Evolutionary conservation across 345 rosid species (phyloP), one percentile per base, ranked within the genome.

Genomic region (Eucalyptus curtisii): DNA sequence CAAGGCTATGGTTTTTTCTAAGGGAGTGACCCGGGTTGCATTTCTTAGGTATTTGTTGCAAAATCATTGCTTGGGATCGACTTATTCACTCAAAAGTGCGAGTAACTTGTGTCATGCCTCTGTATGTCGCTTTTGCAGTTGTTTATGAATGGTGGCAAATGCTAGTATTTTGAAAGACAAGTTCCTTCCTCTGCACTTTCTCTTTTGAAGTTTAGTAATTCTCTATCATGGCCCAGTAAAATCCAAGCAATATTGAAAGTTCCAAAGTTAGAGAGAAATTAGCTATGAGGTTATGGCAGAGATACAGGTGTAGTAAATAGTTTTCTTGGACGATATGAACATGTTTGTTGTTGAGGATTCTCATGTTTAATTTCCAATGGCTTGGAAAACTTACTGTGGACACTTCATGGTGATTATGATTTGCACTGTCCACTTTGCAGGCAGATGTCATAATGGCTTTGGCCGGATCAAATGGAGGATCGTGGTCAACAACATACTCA

Each of bases 391-490:
- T 10, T 40, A 40, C 47, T 20, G 47, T 76, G 1, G 3, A 37
- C 45, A 71, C 44, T 71, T 37, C 82, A 76, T 76, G 42, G 25
- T 76, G 47, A 76, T 76, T 76, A 53, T 76, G 22, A 25, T 80
- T 45, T 25, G 31, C 47, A 13, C 52, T 55, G 16, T 71, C 30
- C 45, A 16, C 57, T 87, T 86, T 89, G 89, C 96, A 98, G 99
- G 99, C 98, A 37, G 99, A 98, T 89, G 94, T 95, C 88, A 98
- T 98, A 91, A 96, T 98, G 99, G 95, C 98, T 42, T 90, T 98
- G 86, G 99, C 99, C 49, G 97, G 99, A 90, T 98, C 99, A 88
- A 98, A 94, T 79, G 99, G 99, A 86, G 97, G 95, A 88, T 97
- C 99, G 24, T 98, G 99, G 99, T 95, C 99, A 42, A 98, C 99